A percentile compares a stretch with the other conserved stretches of the same genome.
phyloP scores from a whole-genome alignment of 1,284 basidiomycete genomes.

The Cystobasidiaceae sp. region DNA sequence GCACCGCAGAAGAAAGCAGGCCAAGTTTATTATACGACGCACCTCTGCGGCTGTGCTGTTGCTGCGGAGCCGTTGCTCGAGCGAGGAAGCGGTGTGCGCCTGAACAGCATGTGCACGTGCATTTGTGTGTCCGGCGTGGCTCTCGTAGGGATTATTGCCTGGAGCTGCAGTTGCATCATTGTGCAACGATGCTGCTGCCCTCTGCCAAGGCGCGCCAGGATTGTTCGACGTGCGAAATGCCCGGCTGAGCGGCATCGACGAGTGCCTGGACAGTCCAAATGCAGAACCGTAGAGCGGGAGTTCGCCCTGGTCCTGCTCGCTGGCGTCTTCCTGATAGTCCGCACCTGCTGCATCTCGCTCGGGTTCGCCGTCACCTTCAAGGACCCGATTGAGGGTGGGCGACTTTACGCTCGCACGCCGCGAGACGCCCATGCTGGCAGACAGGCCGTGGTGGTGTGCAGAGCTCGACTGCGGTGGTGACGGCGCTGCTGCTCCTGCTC shows the following conservation, averaged over 20 bases:
- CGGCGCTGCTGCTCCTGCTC: background rate
- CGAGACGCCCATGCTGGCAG: slow-evolving; percentile 3
- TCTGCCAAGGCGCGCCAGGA: slow-evolving; percentile 14
- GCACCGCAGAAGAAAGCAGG: too few species aligned
- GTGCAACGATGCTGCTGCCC: background rate
- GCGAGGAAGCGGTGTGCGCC: background rate
- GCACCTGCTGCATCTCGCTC: too few species aligned
- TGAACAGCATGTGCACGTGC: too few species aligned
- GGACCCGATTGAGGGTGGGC: background rate
- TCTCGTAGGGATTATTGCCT: background rate
- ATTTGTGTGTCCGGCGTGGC: too few species aligned
- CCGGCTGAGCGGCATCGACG: slow-evolving; percentile 26
- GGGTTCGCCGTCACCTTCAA: slow-evolving; percentile 1
- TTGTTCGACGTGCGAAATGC: slow-evolving; percentile 5
- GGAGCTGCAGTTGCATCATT: background rate
- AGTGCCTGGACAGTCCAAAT: slow-evolving; percentile 13
- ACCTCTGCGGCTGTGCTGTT: slow-evolving; percentile 4
- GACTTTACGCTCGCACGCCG: background rate
- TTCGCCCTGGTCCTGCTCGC: background rate
- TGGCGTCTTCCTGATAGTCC: background rate
- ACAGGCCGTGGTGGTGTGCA: background rate
- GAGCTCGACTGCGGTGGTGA: background rate
- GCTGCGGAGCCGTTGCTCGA: background rate
- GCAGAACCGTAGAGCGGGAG: background rate
- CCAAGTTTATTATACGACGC: background rate